Conservation (phyloP, 2,329 filamentous ascomycete species). For the Hymenoscyphus salicellus region DNA sequence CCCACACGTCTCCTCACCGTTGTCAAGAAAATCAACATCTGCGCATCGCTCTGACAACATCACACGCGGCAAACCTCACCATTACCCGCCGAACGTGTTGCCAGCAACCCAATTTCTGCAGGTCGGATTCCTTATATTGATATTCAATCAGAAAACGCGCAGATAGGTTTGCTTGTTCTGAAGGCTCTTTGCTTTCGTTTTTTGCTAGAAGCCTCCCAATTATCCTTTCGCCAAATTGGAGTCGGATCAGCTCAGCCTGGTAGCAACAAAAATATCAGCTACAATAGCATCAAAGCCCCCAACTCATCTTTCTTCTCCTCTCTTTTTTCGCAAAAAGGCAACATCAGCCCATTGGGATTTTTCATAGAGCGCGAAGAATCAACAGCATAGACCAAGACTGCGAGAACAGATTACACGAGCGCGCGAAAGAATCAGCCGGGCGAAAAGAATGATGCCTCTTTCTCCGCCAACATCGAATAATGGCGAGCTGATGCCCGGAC, state of each 20-base stretch:
- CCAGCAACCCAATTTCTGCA: slow-evolving; percentile 11
- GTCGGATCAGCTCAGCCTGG: neutral
- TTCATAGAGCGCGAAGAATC: slow-evolving; percentile 2
- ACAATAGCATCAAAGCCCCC: slow-evolving; percentile 1
- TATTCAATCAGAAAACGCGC: neutral
- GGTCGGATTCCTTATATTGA: neutral
- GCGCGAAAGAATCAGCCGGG: slow-evolving; percentile 1
- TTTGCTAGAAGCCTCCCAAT: slow-evolving; percentile 2
- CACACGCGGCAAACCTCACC: slow-evolving; percentile 6
- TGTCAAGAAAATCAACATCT: neutral
- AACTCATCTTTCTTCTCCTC: neutral
- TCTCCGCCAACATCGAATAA: slow-evolving; percentile 42
- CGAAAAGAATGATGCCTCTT: slow-evolving; percentile 25
- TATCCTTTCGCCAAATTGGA: neutral
- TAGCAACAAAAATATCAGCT: neutral
- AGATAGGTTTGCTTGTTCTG: neutral
- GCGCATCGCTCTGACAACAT: slow-evolving; percentile 1
- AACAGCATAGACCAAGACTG: slow-evolving; percentile 2
- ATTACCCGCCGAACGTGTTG: neutral
- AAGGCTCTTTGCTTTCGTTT: neutral
- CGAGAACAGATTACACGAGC: neutral
- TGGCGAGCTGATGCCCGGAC: slow-evolving; percentile 42
- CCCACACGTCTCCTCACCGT: neutral
- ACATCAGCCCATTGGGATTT: neutral
- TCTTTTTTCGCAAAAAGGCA: neutral